Evolutionary conservation across 192 early-diverging fungal species (phyloP), one percentile per base, ranked within the genome.

Genomic region (Backusella tarrabulga): DNA sequence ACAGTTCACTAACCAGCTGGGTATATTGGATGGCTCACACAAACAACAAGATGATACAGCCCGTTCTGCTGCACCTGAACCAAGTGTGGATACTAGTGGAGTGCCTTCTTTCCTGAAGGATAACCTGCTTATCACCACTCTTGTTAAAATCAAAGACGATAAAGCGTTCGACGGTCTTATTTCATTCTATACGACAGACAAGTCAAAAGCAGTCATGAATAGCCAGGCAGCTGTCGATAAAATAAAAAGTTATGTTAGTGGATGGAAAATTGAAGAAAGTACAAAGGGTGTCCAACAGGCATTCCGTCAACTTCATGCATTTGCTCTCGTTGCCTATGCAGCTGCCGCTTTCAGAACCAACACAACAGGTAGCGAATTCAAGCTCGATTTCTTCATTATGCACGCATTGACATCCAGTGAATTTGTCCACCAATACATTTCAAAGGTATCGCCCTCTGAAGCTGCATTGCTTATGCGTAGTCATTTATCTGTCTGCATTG

Each of bases 341-440:
- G 81, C 83, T 0, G 56, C 74, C 14, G 71, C 69, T 36, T 34
- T 81, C 63, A 73, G 79, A 80, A 76, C 85, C 80, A 81, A 67
- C 5, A 41, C 23, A 29, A 26, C 40, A 0, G 71, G 42, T 34
- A 63, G 56, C 35, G 36, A 76, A 76, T 46, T 86, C 76, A 87
- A 83, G 19, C 70, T 82, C 7, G 82, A 86, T 70, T 86, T 85
- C 77, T 85, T 85, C 46, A 68, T 86, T 36, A 83, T 85, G 80
- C 90, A 91, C 76, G 79, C 81, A 42, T 60, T 90, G 68, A 90
- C 90, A 1, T 87, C 88, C n/a, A 71, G 80, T 9, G 81, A 86
- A 41, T 89, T 89, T 60, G 29, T 89, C 15, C 88, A 88, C 42
- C 81, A 85, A 15, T 50, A 81, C 14, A 67, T 85, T 15, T 78